Percentiles rank a stretch among this genome's conserved stretches.
Evolutionary conservation across 805 yeast genomes (phyloP).

Genomic region (Wickerhamomyces rabaulensis): DNA sequence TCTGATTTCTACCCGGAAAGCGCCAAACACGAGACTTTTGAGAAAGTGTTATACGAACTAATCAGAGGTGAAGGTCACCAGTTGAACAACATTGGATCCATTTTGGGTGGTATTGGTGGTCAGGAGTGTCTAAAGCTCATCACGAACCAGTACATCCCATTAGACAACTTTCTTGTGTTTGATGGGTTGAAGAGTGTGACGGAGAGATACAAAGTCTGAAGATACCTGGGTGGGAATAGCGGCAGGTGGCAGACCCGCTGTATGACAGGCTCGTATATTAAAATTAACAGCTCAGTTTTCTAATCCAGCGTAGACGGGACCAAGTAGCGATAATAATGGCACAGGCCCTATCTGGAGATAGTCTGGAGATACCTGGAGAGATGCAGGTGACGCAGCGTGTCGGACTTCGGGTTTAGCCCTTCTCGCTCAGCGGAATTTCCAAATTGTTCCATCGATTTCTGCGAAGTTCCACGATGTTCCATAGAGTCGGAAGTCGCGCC

Average conservation of each 20-base stretch:
- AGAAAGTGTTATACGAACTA: constrained; percentile 37
- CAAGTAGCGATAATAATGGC: too few species aligned
- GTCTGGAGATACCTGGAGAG: too few species aligned
- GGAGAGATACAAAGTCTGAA: constrained; percentile 17
- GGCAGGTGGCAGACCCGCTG: too few species aligned
- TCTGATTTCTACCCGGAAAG: neutral
- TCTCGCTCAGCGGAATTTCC: too few species aligned
- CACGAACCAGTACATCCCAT: constrained; percentile 77
- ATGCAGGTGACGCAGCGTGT: too few species aligned
- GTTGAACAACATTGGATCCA: constrained; percentile 54
- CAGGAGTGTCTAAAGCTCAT: constrained; percentile 77
- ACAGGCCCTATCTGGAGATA: too few species aligned
- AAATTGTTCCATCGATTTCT: neutral
- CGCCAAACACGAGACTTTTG: constrained; percentile 27
- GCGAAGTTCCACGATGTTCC: neutral
- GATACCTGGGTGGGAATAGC: too few species aligned
- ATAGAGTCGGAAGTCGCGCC: neutral
- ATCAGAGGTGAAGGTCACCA: constrained; percentile 36
- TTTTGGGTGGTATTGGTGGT: constrained; percentile 80
- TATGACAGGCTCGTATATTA: too few species aligned
- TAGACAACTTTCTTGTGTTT: constrained; percentile 63
- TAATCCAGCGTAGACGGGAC: too few species aligned
- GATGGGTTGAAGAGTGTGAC: constrained; percentile 63
- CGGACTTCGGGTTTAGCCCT: too few species aligned
- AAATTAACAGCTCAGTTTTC: too few species aligned